A percentile compares a stretch with the other conserved stretches of the same genome.
These are phyloP conservation scores for Podospora sp. DNA, from an alignment of 495 filamentous ascomycete species.

Conservation along the genomic window DNA sequence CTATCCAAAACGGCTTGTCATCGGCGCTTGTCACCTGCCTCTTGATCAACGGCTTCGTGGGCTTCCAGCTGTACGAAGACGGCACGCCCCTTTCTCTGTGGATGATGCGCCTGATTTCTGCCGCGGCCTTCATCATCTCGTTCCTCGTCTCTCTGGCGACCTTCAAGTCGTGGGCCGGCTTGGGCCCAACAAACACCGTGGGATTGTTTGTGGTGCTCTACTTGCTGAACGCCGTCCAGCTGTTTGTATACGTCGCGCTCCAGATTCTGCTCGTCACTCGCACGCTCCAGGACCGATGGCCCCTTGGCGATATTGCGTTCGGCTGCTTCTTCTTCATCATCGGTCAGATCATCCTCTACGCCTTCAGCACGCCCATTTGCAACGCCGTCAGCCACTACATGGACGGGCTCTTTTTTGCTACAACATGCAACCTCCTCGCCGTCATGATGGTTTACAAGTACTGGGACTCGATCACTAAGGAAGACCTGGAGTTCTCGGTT, in stretches of 20 bases:
- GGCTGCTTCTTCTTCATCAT: conserved; percentile 89
- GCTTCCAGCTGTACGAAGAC: conserved; percentile 98
- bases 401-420: conserved; percentile 93
- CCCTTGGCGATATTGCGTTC: conserved; percentile 89
- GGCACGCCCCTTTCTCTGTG: conserved; percentile 94
- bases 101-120: conserved; percentile 78
- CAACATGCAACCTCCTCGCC: conserved; percentile 87
- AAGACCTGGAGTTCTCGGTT: conserved; percentile 97
- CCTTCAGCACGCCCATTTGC: conserved; percentile 84
- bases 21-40: conserved; percentile 88
- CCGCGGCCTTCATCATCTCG: conserved; percentile 82
- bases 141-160: conserved; percentile 87
- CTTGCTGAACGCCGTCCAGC: conserved; percentile 81
- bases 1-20: conserved; percentile 85
- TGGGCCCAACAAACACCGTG: conserved; percentile 80
- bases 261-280: conserved; percentile 86
- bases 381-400: conserved; percentile 86
- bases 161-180: conserved; percentile 88
- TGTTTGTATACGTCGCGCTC: conserved; percentile 83
- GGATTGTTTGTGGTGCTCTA: conserved; percentile 94
- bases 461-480: conserved; percentile 99
- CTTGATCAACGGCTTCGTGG: conserved; percentile 96
- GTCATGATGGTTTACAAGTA: conserved; percentile 99
- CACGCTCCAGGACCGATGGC: conserved; percentile 95
- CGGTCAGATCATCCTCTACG: conserved; percentile 92